A percentile compares a stretch with the other conserved stretches of the same genome.
These are phyloP conservation scores for Xylariales sp. DNA, from an alignment of 2,329 filamentous ascomycete genomes.

Conservation along the genomic window DNA sequence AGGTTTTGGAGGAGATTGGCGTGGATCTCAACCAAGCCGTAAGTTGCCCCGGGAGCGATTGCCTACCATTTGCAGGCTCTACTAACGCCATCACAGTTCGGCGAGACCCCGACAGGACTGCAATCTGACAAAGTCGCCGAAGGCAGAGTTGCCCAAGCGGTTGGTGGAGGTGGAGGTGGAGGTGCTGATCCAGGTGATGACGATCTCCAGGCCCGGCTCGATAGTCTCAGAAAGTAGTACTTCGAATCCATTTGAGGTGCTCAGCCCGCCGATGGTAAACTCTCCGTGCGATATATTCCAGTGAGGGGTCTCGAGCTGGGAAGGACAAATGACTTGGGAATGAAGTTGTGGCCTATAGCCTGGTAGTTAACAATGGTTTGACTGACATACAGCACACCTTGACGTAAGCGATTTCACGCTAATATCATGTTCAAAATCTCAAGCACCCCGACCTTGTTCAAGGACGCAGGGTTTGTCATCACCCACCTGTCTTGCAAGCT, in stretches of 20 bases:
- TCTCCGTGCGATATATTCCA: too few species aligned
- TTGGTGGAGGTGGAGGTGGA: constrained; percentile 56
- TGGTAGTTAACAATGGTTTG: too few species aligned
- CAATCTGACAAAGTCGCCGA: constrained; percentile 71
- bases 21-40: constrained; percentile 88
- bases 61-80: constrained; percentile 8
- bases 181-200: constrained; percentile 67
- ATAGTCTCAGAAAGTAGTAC: constrained; percentile 66
- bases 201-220: constrained; percentile 87
- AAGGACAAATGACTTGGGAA: too few species aligned
- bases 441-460: constrained; percentile 44
- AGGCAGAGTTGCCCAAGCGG: constrained; percentile 76
- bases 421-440: constrained; percentile 41
- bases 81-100: constrained; percentile 58
- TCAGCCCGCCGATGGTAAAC: too few species aligned
- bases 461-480: constrained; percentile 43
- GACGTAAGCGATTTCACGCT: too few species aligned
- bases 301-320: too few species aligned
- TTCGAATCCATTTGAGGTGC: too few species aligned
- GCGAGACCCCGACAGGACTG: constrained; percentile 82
- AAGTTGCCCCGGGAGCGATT: constrained; percentile 34
- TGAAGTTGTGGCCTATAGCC: too few species aligned
- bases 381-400: too few species aligned
- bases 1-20: constrained; percentile 94
- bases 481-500: constrained; percentile 47